A percentile compares a stretch with the other conserved stretches of the same genome.
Evolutionary conservation across 257 asterid genomes (phyloP).

Genomic region (Nicotiana otophora): DNA sequence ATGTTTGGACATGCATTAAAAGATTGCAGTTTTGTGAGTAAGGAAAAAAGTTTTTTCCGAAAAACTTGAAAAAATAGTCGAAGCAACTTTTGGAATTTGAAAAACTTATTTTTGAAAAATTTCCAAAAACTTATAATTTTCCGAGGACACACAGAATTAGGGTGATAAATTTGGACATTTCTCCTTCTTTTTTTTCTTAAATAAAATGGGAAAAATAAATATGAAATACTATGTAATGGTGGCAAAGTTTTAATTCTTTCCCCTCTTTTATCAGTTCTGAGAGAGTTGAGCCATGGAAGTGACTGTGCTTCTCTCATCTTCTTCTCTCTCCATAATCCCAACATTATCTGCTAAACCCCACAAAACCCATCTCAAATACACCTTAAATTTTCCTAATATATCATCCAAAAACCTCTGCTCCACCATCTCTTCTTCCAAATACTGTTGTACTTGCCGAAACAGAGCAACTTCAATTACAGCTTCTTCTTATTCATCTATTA

Average conservation of each 20-base stretch:
- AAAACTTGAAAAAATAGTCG: no score
- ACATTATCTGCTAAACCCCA: slow-evolving; percentile 25
- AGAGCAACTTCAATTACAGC: not conserved
- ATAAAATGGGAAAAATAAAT: no score
- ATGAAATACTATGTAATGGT: no score
- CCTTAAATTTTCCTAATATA: slow-evolving; percentile 16
- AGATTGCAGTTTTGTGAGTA: no score
- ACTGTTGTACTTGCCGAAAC: not conserved
- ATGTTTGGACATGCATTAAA: no score
- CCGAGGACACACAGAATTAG: no score
- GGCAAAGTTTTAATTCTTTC: not conserved
- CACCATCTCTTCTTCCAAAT: slow-evolving; percentile 18
- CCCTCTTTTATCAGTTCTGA: not conserved
- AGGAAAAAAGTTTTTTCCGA: no score
- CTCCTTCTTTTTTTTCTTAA: no score
- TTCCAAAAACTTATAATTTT: no score
- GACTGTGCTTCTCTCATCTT: slow-evolving; percentile 26
- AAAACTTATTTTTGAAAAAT: no score
- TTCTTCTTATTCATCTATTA: not conserved
- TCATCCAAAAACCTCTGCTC: slow-evolving; percentile 15
- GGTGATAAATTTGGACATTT: no score
- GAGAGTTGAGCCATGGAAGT: slow-evolving; percentile 28
- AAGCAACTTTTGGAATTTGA: no score
- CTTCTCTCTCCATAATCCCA: slow-evolving; percentile 22
- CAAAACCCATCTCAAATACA: slow-evolving; percentile 17